Conservation (phyloP, 2,329 filamentous ascomycete genomes). For the Xylaria multiplex region DNA sequence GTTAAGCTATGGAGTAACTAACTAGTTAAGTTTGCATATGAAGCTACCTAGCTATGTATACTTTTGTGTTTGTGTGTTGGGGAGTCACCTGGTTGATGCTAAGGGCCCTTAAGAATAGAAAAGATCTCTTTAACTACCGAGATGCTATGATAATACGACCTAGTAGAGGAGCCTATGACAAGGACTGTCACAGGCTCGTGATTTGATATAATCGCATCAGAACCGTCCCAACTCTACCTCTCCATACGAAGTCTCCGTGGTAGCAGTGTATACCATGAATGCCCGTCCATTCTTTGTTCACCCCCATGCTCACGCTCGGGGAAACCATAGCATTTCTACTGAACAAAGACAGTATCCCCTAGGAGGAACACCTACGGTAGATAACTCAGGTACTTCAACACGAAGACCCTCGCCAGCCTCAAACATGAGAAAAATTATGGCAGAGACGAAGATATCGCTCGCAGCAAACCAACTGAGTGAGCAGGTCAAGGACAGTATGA, state of each 20-base stretch:
- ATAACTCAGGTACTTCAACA: background rate
- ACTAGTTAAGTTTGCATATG: background rate
- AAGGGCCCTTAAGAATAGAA: background rate
- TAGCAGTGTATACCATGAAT: slow-evolving; percentile 13
- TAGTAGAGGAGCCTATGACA: background rate
- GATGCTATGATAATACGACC: background rate
- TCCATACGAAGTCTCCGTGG: slow-evolving; percentile 4
- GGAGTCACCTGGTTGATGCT: background rate
- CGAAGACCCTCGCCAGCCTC: background rate
- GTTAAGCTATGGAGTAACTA: slow-evolving; percentile 1
- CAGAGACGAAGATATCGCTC: slow-evolving; percentile 43
- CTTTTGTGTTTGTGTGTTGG: slow-evolving; percentile 7
- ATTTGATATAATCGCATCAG: background rate
- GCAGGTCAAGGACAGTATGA: slow-evolving; percentile 42
- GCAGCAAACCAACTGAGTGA: slow-evolving; percentile 43
- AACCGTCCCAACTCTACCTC: background rate
- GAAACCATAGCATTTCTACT: slow-evolving; percentile 1
- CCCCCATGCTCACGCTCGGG: slow-evolving; percentile 28
- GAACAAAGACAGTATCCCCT: background rate
- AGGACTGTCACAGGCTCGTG: background rate
- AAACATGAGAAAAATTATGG: slow-evolving; percentile 28
- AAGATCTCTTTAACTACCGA: background rate
- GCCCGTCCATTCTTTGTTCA: slow-evolving; percentile 34
- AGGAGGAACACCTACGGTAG: background rate
- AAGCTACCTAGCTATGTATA: background rate